phyloP scores from a whole-genome alignment of 2,329 filamentous ascomycete species.

The Fusarium luffae region DNA sequence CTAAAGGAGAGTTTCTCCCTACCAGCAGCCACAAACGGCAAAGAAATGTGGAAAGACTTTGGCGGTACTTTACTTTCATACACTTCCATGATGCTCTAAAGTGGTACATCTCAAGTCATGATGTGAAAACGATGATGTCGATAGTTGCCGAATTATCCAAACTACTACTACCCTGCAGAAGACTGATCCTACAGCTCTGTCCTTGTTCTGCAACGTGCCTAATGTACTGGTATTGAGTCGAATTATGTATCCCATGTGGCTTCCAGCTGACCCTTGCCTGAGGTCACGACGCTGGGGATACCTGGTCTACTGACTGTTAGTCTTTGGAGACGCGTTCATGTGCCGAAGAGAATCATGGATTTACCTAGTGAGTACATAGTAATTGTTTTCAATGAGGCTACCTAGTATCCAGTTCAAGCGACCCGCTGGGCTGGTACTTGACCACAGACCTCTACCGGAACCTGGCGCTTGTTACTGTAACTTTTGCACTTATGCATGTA shows the following conservation, averaged over 20 bases:
- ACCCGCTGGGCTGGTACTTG: constrained; percentile 1
- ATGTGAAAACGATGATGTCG: neutral
- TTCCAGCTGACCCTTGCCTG: constrained; percentile 41
- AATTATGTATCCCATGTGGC: constrained; percentile 22
- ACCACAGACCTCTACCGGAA: constrained; percentile 12
- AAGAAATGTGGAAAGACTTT: constrained; percentile 4
- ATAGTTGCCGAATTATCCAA: constrained; percentile 23
- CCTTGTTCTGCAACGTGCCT: neutral
- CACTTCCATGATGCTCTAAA: neutral
- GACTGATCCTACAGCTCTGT: neutral
- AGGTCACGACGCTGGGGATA: constrained; percentile 39
- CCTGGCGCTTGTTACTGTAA: neutral
- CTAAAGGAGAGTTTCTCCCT: neutral
- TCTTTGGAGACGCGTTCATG: constrained; percentile 33
- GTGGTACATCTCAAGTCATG: constrained; percentile 21
- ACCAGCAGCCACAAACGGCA: constrained; percentile 27
- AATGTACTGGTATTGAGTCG: neutral
- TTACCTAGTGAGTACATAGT: neutral
- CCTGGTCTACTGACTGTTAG: neutral
- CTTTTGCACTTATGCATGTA: neutral
- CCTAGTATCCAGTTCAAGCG: neutral
- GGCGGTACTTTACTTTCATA: constrained; percentile 7
- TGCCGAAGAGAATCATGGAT: constrained; percentile 12
- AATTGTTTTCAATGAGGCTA: neutral
- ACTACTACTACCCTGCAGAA: constrained; percentile 8